Conservation (phyloP, 306 rosid species). For the Glycine latifolia region DNA sequence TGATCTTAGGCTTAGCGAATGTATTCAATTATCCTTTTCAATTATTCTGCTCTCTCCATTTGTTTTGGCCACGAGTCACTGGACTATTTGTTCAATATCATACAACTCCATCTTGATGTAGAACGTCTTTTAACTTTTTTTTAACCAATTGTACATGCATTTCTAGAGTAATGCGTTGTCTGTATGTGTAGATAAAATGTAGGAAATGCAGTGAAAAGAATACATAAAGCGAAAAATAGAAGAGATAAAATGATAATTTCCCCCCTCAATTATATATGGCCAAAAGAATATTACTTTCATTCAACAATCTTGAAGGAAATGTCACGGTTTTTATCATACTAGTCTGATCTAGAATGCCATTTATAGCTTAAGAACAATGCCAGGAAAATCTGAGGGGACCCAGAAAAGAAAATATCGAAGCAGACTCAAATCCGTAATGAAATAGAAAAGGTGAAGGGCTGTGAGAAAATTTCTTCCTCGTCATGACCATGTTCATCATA, state of each 20-base stretch:
- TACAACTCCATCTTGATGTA: slow-evolving; percentile 7
- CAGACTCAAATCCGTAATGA: background rate
- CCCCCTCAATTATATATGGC: background rate
- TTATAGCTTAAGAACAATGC: slow-evolving; percentile 6
- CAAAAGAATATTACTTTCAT: background rate
- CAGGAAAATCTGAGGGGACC: background rate
- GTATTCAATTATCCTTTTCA: background rate
- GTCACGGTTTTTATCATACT: background rate
- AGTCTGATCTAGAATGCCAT: slow-evolving; percentile 5
- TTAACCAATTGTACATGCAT: background rate
- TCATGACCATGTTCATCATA: slow-evolving; percentile 48
- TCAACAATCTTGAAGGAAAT: slow-evolving; percentile 12
- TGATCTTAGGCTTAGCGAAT: slow-evolving; percentile 41
- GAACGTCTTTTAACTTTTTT: background rate
- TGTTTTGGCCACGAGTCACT: slow-evolving; percentile 2
- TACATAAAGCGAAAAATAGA: background rate
- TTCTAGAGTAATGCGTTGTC: background rate
- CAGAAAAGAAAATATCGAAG: background rate
- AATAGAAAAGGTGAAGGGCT: background rate
- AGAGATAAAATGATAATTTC: background rate
- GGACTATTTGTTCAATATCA: background rate
- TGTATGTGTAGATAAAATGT: background rate
- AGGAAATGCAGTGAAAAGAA: background rate
- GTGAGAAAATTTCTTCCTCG: background rate
- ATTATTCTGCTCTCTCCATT: background rate